Percentiles rank a stretch among this genome's conserved stretches.
These are phyloP conservation scores for Cryptococcus sp. DNA, from an alignment of 1,284 basidiomycete genomes.

Conservation along the genomic window DNA sequence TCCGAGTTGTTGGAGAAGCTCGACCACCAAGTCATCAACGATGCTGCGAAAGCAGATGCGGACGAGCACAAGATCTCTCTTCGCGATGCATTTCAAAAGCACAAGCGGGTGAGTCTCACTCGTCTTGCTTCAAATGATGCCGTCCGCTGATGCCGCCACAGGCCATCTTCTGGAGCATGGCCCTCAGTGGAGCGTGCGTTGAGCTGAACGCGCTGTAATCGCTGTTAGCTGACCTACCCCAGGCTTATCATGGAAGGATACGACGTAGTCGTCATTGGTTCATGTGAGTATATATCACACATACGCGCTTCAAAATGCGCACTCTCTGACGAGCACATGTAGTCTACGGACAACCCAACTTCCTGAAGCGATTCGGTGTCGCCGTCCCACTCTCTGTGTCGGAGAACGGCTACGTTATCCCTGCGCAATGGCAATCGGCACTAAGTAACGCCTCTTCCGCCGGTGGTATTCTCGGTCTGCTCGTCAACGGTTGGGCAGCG, in stretches of 20 bases:
- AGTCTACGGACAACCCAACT: conserved; percentile 42
- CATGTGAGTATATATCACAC: conserved; percentile 13
- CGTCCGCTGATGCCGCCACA: background rate
- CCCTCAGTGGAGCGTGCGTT: conserved; percentile 42
- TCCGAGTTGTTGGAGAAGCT: conserved; percentile 12
- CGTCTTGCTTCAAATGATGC: background rate
- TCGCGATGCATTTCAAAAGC: conserved; percentile 49
- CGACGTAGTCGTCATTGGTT: conserved; percentile 50
- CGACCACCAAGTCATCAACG: conserved; percentile 9
- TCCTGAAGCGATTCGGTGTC: conserved; percentile 38
- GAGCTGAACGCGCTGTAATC: background rate
- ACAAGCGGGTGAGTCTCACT: conserved; percentile 38
- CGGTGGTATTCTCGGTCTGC: conserved; percentile 27
- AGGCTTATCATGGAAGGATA: conserved; percentile 52
- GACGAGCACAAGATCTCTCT: conserved; percentile 39
- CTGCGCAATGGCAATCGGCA: conserved; percentile 55
- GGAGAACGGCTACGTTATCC: conserved; percentile 46
- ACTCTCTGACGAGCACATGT: background rate
- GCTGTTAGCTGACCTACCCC: conserved; percentile 5
- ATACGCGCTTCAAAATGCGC: background rate
- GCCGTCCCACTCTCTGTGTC: conserved; percentile 3
- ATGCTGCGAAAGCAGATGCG: conserved; percentile 21
- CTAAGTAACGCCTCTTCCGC: conserved; percentile 44
- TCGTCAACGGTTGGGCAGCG: conserved; percentile 42
- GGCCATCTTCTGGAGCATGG: conserved; percentile 55